These are phyloP conservation scores for Fusarium oligoseptatum DNA, from an alignment of 2,329 filamentous ascomycete species.

Conservation along the genomic window DNA sequence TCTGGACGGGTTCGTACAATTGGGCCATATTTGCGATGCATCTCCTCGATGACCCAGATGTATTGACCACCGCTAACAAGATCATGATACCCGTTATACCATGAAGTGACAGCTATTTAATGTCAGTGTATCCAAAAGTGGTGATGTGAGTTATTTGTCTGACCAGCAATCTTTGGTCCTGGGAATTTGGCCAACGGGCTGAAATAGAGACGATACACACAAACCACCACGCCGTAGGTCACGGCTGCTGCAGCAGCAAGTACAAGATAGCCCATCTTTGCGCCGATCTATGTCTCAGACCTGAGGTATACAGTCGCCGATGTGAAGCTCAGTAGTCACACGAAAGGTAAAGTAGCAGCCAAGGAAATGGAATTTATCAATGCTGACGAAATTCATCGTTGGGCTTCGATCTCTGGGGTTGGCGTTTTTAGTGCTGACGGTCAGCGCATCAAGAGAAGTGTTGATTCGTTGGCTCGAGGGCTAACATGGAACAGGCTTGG, in stretches of 20 bases:
- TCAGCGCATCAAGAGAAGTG: background rate
- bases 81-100: slow-evolving; percentile 32
- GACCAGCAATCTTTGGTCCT: slow-evolving; percentile 41
- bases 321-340: background rate
- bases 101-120: slow-evolving; percentile 18
- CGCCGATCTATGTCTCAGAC: rapidly evolving
- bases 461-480: background rate
- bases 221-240: slow-evolving; percentile 3
- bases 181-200: slow-evolving; percentile 40
- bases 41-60: slow-evolving; percentile 33
- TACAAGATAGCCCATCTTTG: background rate
- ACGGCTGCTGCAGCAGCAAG: background rate
- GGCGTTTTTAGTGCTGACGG: background rate
- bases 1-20: slow-evolving; percentile 48
- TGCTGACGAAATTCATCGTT: background rate
- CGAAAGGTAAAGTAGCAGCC: background rate
- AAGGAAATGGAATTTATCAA: background rate
- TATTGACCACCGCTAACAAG: slow-evolving; percentile 32
- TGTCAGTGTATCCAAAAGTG: background rate
- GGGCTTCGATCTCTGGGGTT: background rate
- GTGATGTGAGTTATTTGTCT: background rate
- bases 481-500: background rate
- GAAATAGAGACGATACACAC: slow-evolving; percentile 40
- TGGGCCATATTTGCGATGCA: slow-evolving; percentile 56
- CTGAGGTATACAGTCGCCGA: rapidly evolving